Conservation (phyloP, 208 protist genomes). For the Jaenimonas drosophilae region DNA sequence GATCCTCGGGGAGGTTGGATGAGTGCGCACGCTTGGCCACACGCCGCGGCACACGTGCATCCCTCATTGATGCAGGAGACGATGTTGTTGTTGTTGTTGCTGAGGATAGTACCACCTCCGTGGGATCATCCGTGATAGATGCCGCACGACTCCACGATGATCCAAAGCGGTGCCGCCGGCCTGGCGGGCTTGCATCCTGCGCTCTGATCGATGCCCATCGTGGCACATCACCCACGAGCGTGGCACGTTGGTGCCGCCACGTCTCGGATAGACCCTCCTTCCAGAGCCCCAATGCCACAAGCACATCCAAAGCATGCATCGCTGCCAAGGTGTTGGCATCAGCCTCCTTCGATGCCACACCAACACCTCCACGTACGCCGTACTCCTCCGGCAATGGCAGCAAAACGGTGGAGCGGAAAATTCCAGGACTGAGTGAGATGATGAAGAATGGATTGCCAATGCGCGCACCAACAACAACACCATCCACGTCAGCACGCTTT, state of each 20-base stretch:
- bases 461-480: constrained; percentile 14
- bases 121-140: no score
- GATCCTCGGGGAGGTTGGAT: not conserved
- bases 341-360: constrained; percentile 30
- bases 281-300: no score
- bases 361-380: constrained; percentile 77
- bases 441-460: constrained; percentile 57
- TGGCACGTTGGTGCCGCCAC: not conserved
- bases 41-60: constrained; percentile 4
- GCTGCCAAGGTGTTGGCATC: constrained; percentile 60
- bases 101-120: no score
- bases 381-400: constrained; percentile 55
- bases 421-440: constrained; percentile 23
- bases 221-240: constrained; percentile 2
- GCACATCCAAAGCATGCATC: constrained; percentile 80
- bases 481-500: no score
- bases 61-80: no score
- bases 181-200: constrained; percentile 18
- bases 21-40: constrained; percentile 19
- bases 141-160: no score
- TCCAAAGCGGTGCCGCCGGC: constrained; percentile 21
- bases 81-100: no score
- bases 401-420: constrained; percentile 67
- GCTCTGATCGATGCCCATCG: constrained; percentile 3
- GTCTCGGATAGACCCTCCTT: no score